Evolutionary conservation across 106 monocot genomes (phyloP).

Genomic region (Agapanthus africanus): DNA sequence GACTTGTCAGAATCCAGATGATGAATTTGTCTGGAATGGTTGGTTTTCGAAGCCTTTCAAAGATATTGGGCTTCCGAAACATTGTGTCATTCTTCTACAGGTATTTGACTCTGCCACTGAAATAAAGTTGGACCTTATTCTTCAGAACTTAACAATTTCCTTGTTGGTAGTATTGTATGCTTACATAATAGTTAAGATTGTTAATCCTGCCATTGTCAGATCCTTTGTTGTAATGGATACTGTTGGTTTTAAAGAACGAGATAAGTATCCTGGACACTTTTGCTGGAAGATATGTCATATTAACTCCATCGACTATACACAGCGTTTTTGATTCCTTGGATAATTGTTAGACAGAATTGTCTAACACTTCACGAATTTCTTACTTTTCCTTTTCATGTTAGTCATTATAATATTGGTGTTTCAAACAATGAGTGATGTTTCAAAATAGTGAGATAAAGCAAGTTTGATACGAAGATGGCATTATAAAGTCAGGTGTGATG

Average conservation of each 20-base stretch:
- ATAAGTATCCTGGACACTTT: background rate
- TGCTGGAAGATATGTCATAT: background rate
- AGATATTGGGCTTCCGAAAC: constrained; percentile 77
- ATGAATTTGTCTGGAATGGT: constrained; percentile 93
- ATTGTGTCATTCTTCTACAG: constrained; percentile 91
- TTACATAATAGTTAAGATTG: background rate
- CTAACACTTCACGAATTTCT: background rate
- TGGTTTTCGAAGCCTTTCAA: constrained; percentile 93
- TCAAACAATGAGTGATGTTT: background rate
- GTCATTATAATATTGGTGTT: background rate
- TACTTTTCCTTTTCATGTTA: background rate
- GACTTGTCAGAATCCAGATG: constrained; percentile 64
- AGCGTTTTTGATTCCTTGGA: background rate
- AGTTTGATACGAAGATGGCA: no score
- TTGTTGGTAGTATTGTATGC: background rate
- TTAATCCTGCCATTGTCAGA: background rate
- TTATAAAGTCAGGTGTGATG: no score
- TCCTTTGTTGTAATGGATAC: background rate
- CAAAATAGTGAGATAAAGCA: background rate
- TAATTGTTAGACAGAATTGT: background rate
- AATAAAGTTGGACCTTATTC: background rate
- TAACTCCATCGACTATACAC: no score
- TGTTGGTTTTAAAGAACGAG: background rate
- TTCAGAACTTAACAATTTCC: background rate
- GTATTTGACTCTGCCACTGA: constrained; percentile 23